These are phyloP conservation scores for Alternaria gaisen DNA, from an alignment of 2,329 filamentous ascomycete species.

Conservation along the genomic window DNA sequence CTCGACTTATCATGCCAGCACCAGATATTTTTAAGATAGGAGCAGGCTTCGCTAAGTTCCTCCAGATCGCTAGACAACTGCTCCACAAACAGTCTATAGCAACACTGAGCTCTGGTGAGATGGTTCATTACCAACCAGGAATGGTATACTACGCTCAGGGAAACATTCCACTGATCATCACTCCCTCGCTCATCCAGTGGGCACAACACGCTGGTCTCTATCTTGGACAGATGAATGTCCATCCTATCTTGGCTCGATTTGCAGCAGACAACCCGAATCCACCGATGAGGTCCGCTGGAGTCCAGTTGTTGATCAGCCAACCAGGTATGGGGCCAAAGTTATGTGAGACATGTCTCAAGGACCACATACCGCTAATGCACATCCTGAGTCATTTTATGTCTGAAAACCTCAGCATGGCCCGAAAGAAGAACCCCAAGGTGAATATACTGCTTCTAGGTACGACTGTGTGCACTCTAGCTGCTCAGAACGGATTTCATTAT, in stretches of 20 bases:
- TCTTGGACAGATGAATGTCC: not conserved
- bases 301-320: no score
- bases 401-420: not conserved
- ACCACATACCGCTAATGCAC: not conserved
- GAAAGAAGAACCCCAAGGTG: not conserved
- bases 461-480: no score
- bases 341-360: not conserved
- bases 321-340: not conserved
- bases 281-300: no score
- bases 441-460: not conserved
- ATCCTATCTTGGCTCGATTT: not conserved
- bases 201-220: not conserved
- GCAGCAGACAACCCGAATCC: no score
- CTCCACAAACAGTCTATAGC: not conserved
- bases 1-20: not conserved
- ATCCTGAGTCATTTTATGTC: not conserved
- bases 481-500: no score
- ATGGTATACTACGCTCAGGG: not conserved
- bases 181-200: not conserved
- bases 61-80: not conserved
- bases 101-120: not conserved
- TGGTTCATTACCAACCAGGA: not conserved
- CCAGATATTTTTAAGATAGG: no score
- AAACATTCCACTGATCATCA: not conserved
- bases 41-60: not conserved